Percentiles rank a stretch among this genome's conserved stretches.
These are phyloP conservation scores for Penstemon davidsonii DNA, from an alignment of 257 asterid genomes.

Conservation along the genomic window DNA sequence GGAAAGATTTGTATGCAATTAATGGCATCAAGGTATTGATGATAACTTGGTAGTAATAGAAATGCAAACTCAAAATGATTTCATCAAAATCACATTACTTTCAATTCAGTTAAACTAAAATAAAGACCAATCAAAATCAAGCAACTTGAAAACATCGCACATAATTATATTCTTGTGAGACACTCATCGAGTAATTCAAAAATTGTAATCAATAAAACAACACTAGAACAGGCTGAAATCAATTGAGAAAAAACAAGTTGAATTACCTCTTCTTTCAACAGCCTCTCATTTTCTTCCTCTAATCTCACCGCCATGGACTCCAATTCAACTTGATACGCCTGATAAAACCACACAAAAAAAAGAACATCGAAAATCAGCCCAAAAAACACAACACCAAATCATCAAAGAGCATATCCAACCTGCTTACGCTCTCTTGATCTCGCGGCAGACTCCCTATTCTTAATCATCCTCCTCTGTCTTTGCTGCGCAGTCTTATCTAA, in stretches of 20 bases:
- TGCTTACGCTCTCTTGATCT: slow-evolving; percentile 98
- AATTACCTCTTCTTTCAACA: slow-evolving; percentile 69
- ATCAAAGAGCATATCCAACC: slow-evolving; percentile 43
- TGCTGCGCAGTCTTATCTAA: slow-evolving; percentile 73
- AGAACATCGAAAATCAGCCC: slow-evolving; percentile 18
- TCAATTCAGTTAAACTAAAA: slow-evolving; percentile 11
- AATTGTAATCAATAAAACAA: slow-evolving; percentile 4
- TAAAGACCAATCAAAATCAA: background rate
- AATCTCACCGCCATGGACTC: slow-evolving; percentile 77
- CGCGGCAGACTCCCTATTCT: slow-evolving; percentile 97
- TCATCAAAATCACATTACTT: background rate
- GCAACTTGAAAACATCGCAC: slow-evolving; percentile 5
- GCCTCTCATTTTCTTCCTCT: slow-evolving; percentile 81
- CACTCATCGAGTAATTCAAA: slow-evolving; percentile 8
- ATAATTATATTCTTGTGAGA: background rate
- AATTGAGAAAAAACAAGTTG: slow-evolving; percentile 8
- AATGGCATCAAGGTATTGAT: background rate
- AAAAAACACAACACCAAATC: slow-evolving; percentile 13
- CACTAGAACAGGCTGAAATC: slow-evolving; percentile 8
- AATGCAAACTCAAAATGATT: background rate
- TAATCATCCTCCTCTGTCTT: slow-evolving; percentile 86
- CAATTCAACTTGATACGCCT: slow-evolving; percentile 86
- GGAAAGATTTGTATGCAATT: slow-evolving; percentile 5
- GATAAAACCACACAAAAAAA: slow-evolving; percentile 19
- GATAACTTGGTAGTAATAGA: slow-evolving; percentile 2